Evolutionary conservation across 305 asterid genomes (phyloP), one percentile per base, ranked within the genome.

Genomic region (Plantago lanceolata): DNA sequence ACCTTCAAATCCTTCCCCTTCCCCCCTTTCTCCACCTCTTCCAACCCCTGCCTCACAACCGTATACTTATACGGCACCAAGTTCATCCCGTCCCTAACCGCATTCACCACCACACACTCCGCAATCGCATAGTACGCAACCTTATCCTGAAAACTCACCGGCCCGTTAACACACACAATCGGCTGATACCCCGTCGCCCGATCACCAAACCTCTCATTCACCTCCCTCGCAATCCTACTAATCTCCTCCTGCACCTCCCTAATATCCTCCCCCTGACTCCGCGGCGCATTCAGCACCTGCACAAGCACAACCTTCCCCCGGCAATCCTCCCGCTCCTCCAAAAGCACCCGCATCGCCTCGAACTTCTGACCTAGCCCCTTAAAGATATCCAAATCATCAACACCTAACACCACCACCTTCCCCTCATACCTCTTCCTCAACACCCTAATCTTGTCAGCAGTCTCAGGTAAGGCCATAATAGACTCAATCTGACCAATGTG

Each of bases 61-160:
- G 83, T 87, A 43, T 89, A 86, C 82, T 81, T 77, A 37, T 89
- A 89, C 33, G 96, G 95, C 50, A 86, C 89, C 67, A 87, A 78
- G 71, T 90, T 90, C 96, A 90, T 82, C 29, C 97, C 97, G 73
- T 90, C 97, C 75, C 97, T 78, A 33, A 90, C 93, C 12, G 95
- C 95, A 82, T 84, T 90, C 56, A 90, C 97, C 67, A 87, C 93
- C n/a, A 84, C 88, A 71, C 86, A 84, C 45, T 90, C 97, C 11
- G 97, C 75, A 43, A 90, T 77, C 8, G 81, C 75, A 28, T 49
- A 85, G 59, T 90, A 84, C 0, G 95, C 96, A 48, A 85, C 81
- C 69, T 87, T 87, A 21, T 84, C 96, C 57, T 71, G 75, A 52
- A 86, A 81, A 1, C 92, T 81, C 49, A 87, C 82, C 0, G 88